These are phyloP conservation scores for Talaromyces piceae DNA, from an alignment of 2,329 filamentous ascomycete species.

Conservation along the genomic window DNA sequence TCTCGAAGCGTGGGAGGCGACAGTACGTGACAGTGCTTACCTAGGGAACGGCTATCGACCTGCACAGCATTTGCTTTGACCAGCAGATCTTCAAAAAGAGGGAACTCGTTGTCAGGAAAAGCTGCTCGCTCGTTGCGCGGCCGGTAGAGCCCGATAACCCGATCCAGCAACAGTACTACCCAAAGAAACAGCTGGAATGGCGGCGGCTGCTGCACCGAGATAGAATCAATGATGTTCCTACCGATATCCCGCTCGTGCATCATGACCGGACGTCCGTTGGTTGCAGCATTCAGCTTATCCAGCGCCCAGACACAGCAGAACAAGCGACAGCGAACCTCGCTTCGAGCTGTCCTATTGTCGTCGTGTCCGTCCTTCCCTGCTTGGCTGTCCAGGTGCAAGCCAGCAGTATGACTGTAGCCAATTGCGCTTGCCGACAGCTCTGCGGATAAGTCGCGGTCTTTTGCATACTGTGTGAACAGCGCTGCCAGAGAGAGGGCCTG, in stretches of 20 bases:
- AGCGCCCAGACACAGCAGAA: conserved; percentile 56
- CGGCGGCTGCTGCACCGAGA: conserved; percentile 44
- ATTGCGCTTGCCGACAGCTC: conserved; percentile 48
- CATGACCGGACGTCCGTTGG: conserved; percentile 53
- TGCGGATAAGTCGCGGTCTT: conserved; percentile 50
- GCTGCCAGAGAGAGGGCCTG: conserved; percentile 49
- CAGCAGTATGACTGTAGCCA: conserved; percentile 51
- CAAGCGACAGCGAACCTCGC: conserved; percentile 31
- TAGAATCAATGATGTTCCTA: conserved; percentile 45
- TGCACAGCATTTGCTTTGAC: conserved; percentile 12
- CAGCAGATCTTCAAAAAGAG: conserved; percentile 25
- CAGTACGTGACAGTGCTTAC: not conserved
- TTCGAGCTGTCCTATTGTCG: not conserved
- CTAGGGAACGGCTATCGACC: conserved; percentile 18
- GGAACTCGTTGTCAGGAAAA: conserved; percentile 18
- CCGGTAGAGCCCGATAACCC: conserved; percentile 54
- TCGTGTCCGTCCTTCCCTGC: not conserved
- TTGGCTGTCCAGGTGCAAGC: conserved; percentile 43
- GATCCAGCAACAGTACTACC: conserved; percentile 50
- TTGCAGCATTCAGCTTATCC: conserved; percentile 52
- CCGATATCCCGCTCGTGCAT: conserved; percentile 56
- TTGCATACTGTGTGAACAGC: conserved; percentile 51
- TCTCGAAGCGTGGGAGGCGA: no score
- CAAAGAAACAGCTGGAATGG: conserved; percentile 52
- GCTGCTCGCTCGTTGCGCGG: conserved; percentile 35